Conservation (phyloP, 2,329 filamentous ascomycete species). For the Calonectria hongkongensis region DNA sequence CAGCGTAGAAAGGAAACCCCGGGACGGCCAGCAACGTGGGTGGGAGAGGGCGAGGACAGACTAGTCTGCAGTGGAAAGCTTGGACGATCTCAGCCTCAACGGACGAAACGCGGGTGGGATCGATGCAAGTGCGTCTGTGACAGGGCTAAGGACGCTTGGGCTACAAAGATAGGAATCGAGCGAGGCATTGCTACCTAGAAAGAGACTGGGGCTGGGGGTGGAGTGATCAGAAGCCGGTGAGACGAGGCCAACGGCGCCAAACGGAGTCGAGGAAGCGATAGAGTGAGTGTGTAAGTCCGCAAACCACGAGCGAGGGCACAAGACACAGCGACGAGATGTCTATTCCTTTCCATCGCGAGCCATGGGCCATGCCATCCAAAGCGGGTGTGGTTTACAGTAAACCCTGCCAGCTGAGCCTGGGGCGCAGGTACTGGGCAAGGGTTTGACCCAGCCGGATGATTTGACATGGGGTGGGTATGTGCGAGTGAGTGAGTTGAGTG, state of each 20-base stretch:
- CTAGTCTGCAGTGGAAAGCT: constrained; percentile 44
- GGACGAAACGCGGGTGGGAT: constrained; percentile 47
- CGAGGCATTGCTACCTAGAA: constrained; percentile 54
- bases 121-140: constrained; percentile 46
- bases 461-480: constrained; percentile 22
- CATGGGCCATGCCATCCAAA: constrained; percentile 39
- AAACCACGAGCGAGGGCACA: constrained; percentile 26
- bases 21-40: constrained; percentile 38
- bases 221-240: constrained; percentile 30
- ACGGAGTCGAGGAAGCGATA: neutral
- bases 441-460: constrained; percentile 35
- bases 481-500: neutral
- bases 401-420: constrained; percentile 59
- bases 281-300: constrained; percentile 27
- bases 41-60: constrained; percentile 49
- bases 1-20: constrained; percentile 52
- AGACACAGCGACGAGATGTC: constrained; percentile 22
- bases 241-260: neutral
- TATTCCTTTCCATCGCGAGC: constrained; percentile 28
- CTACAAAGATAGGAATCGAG: constrained; percentile 53
- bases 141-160: constrained; percentile 41
- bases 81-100: constrained; percentile 52
- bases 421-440: constrained; percentile 55
- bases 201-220: constrained; percentile 41
- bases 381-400: constrained; percentile 47